phyloP scores from a whole-genome alignment of 139 green algal genomes.

The Chlorella vulgaris region DNA sequence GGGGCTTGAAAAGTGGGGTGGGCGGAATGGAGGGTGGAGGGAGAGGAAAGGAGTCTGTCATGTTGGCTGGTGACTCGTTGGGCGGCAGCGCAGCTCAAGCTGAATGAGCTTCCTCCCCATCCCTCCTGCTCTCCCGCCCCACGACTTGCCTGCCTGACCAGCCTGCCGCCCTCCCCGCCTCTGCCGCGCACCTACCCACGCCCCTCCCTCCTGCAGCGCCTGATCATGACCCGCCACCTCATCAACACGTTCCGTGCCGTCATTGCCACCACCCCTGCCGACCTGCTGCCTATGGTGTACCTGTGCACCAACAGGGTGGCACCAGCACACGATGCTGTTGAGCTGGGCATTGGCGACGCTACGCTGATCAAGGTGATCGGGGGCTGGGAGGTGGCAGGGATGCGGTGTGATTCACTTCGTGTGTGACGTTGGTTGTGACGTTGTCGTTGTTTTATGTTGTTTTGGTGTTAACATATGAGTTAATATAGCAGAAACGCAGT shows the following conservation, averaged over 20 bases:
- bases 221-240: slow-evolving; percentile 75
- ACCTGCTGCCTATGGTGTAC: slow-evolving; percentile 91
- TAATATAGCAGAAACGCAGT: too few relatives aligned
- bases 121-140: too few relatives aligned
- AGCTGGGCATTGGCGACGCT: slow-evolving; percentile 95
- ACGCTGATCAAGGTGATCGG: slow-evolving; percentile 84
- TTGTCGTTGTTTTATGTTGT: not conserved
- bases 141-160: too few relatives aligned
- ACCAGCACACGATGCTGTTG: slow-evolving; percentile 88
- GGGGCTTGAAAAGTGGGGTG: not conserved
- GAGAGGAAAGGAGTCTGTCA: too few relatives aligned
- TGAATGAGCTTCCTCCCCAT: too few relatives aligned
- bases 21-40: not conserved
- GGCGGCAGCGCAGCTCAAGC: not conserved
- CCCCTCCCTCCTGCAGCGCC: slow-evolving; percentile 54
- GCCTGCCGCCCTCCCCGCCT: too few relatives aligned
- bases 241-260: slow-evolving; percentile 83
- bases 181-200: too few relatives aligned
- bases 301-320: slow-evolving; percentile 91
- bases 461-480: not conserved
- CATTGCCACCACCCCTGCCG: slow-evolving; percentile 72
- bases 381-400: not conserved
- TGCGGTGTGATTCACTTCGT: not conserved
- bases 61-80: not conserved
- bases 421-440: not conserved